These are phyloP conservation scores for Botrytis pseudocinerea DNA, from an alignment of 2,329 filamentous ascomycete genomes.

Conservation along the genomic window DNA sequence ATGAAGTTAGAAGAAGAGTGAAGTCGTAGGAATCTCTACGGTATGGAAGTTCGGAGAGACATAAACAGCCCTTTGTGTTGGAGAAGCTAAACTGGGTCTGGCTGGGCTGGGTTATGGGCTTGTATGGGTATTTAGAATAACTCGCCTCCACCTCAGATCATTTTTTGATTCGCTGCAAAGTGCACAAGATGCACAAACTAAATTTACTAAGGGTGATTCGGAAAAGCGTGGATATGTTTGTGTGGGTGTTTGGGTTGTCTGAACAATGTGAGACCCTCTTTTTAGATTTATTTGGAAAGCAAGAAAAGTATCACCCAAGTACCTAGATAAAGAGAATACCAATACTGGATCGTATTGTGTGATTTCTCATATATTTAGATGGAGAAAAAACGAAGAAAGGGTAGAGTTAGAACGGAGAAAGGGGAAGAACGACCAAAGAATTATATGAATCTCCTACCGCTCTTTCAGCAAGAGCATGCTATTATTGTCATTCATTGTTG, in stretches of 20 bases:
- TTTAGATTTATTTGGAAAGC: slow-evolving; percentile 10
- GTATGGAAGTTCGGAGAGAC: slow-evolving; percentile 17
- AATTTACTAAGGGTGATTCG: slow-evolving; percentile 6
- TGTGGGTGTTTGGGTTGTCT: slow-evolving; percentile 17
- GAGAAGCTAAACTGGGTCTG: slow-evolving; percentile 16
- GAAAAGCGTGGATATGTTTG: slow-evolving; percentile 1
- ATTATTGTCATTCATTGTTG: neutral
- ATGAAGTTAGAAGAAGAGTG: slow-evolving; percentile 19
- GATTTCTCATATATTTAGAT: slow-evolving; percentile 4
- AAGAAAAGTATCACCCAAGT: slow-evolving; percentile 1
- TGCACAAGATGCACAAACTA: slow-evolving; percentile 18
- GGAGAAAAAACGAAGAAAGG: neutral
- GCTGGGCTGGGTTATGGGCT: slow-evolving; percentile 10
- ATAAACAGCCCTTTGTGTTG: slow-evolving; percentile 19
- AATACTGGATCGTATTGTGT: neutral
- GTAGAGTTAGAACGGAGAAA: neutral
- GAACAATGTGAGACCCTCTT: slow-evolving; percentile 19
- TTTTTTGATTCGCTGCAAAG: slow-evolving; percentile 17
- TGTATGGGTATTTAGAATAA: slow-evolving; percentile 12
- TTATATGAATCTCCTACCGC: neutral
- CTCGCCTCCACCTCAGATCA: slow-evolving; percentile 13
- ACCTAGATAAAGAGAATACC: slow-evolving; percentile 1
- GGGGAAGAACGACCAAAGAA: neutral
- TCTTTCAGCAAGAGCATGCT: neutral
- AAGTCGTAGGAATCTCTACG: slow-evolving; percentile 4